Conservation (phyloP, 768 basidiomycete genomes). For the Pleurotus platypus region DNA sequence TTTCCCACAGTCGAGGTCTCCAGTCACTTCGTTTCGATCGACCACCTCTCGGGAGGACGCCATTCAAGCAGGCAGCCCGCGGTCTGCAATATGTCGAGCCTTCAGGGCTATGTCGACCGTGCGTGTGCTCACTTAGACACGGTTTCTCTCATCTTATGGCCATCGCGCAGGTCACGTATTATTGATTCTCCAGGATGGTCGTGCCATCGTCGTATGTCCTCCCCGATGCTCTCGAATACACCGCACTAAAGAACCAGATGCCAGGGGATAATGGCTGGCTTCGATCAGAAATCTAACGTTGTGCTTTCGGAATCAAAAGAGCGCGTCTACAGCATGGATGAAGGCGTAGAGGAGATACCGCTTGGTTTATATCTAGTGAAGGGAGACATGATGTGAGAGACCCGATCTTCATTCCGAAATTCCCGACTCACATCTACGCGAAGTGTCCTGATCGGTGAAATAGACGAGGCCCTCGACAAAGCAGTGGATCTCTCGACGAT, state of each 20-base stretch:
- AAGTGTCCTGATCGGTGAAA: slow-evolving; percentile 78
- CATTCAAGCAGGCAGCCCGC: slow-evolving; percentile 2
- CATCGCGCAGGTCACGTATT: slow-evolving; percentile 71
- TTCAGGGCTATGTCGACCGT: slow-evolving; percentile 92
- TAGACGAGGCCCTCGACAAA: slow-evolving; percentile 80
- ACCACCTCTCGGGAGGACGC: not conserved
- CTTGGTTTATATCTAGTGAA: slow-evolving; percentile 96
- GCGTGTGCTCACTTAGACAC: slow-evolving; percentile 19
- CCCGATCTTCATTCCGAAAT: too few species aligned
- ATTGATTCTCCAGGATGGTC: slow-evolving; percentile 93
- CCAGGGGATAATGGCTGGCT: slow-evolving; percentile 88
- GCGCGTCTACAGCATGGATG: slow-evolving; percentile 86
- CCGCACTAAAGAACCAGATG: too few species aligned
- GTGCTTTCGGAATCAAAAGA: slow-evolving; percentile 94
- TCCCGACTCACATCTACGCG: too few species aligned
- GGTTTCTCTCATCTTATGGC: not conserved
- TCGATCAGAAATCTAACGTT: slow-evolving; percentile 94
- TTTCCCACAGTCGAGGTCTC: not conserved
- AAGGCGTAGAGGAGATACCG: slow-evolving; percentile 91
- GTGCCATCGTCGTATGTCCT: slow-evolving; percentile 81
- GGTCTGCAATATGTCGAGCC: slow-evolving; percentile 66
- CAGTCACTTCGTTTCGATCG: too few species aligned
- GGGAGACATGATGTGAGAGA: slow-evolving; percentile 93
- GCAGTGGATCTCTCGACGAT: slow-evolving; percentile 72
- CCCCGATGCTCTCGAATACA: not conserved